Evolutionary conservation across 352 stramenopile species (phyloP).

Genomic region (Globisporangium acanthophoron): DNA sequence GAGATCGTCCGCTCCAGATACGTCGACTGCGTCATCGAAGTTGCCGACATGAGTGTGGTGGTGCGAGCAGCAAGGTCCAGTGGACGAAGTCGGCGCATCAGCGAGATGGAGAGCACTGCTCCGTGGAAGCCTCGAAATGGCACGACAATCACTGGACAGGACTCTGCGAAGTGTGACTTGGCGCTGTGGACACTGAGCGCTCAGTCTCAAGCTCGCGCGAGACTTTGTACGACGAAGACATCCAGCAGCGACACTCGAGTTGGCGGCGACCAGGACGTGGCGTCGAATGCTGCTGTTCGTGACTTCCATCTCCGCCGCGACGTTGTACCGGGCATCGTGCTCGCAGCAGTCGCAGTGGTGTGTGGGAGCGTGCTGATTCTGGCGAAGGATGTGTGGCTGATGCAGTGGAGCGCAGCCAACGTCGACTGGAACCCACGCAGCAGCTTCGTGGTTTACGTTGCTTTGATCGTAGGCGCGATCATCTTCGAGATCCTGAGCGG

Average conservation of each 20-base stretch:
- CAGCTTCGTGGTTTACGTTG: constrained; percentile 20
- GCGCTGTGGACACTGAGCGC: background rate
- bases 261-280: background rate
- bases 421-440: background rate
- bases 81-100: background rate
- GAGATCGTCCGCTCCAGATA: constrained; percentile 36
- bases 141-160: background rate
- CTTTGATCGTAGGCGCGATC: constrained; percentile 25
- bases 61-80: background rate
- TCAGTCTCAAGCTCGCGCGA: background rate
- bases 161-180: background rate
- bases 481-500: constrained; percentile 20
- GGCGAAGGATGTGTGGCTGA: constrained; percentile 31
- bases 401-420: constrained; percentile 29
- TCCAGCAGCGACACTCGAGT: background rate
- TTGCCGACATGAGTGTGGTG: background rate
- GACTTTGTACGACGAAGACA: background rate
- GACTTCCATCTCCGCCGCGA: constrained; percentile 17
- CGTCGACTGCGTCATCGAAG: constrained; percentile 26
- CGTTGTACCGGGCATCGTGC: constrained; percentile 16
- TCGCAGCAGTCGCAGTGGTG: constrained; percentile 25
- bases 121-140: constrained; percentile 3
- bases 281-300: constrained; percentile 17
- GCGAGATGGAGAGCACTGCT: background rate
- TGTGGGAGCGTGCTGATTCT: constrained; percentile 16